A percentile compares a stretch with the other conserved stretches of the same genome.
Conservation (phyloP, 176 grass and related monocot species). For the Cocos nucifera region DNA sequence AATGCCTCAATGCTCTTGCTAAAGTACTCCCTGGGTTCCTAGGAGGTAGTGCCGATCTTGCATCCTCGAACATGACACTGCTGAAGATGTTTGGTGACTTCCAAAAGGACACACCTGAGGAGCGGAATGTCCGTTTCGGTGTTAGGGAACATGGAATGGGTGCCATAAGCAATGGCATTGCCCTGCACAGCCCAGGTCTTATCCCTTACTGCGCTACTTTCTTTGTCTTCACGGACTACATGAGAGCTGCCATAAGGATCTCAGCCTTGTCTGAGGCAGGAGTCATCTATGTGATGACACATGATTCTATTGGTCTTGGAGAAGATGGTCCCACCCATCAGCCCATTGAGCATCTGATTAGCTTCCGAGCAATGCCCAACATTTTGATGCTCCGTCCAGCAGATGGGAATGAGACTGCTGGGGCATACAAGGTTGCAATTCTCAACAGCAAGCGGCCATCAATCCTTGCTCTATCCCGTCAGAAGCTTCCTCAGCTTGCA, state of each 20-base stretch:
- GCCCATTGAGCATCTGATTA: slow-evolving; percentile 42
- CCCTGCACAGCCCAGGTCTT: slow-evolving; percentile 33
- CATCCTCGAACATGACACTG: slow-evolving; percentile 50
- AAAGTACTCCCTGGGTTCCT: slow-evolving; percentile 53
- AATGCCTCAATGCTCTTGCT: slow-evolving; percentile 44
- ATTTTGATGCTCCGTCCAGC: slow-evolving; percentile 46
- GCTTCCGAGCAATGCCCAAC: slow-evolving; percentile 48
- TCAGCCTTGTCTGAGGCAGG: slow-evolving; percentile 37
- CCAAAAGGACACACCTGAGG: slow-evolving; percentile 44
- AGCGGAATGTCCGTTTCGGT: slow-evolving; percentile 49
- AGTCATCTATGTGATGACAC: slow-evolving; percentile 56
- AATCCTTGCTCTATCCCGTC: slow-evolving; percentile 34
- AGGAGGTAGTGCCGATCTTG: slow-evolving; percentile 54
- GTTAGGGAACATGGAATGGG: slow-evolving; percentile 53
- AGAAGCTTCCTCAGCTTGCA: slow-evolving; percentile 39
- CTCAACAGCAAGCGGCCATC: slow-evolving; percentile 39
- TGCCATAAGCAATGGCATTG: slow-evolving; percentile 47
- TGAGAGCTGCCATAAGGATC: slow-evolving; percentile 51
- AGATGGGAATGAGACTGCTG: slow-evolving; percentile 53
- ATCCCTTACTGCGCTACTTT: slow-evolving; percentile 57
- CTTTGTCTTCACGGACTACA: slow-evolving; percentile 58
- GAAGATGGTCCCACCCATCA: slow-evolving; percentile 62
- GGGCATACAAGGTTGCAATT: slow-evolving; percentile 30
- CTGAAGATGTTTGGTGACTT: slow-evolving; percentile 52
- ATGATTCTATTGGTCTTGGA: slow-evolving; percentile 55